These are phyloP conservation scores for Penicillium sumatraense DNA, from an alignment of 2,329 filamentous ascomycete genomes.

Conservation along the genomic window DNA sequence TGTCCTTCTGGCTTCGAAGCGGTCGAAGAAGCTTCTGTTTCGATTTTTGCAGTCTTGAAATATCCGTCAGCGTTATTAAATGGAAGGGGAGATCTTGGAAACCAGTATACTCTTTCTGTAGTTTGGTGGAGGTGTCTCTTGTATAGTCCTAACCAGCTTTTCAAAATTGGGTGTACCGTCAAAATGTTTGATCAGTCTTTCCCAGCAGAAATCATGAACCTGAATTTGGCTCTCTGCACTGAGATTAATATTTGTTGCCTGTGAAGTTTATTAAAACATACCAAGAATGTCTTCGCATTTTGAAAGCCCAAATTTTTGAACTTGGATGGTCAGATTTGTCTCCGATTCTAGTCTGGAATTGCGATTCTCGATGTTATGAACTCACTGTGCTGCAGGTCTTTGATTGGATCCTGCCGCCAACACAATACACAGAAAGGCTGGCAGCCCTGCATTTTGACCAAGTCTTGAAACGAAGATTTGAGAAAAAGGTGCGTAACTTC, in stretches of 20 bases:
- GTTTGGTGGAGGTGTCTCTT: not conserved
- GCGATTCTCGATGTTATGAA: not conserved
- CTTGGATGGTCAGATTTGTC: not conserved
- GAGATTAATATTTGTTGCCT: not conserved
- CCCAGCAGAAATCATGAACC: not conserved
- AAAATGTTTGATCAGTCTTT: not conserved
- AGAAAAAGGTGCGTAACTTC: not conserved
- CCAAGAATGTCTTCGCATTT: not conserved
- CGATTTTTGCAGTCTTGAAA: not conserved
- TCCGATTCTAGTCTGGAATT: slow-evolving; percentile 1
- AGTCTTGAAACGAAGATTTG: not conserved
- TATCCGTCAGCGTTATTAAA: not conserved
- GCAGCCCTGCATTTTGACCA: not conserved
- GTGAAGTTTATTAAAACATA: not conserved
- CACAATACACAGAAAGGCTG: not conserved
- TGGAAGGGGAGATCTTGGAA: not conserved
- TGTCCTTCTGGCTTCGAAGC: not conserved
- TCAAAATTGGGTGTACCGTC: not conserved
- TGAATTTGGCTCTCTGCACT: not conserved
- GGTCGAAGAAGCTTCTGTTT: not conserved
- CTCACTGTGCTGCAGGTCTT: not conserved
- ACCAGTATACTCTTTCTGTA: not conserved
- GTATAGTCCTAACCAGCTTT: not conserved
- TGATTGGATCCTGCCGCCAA: not conserved
- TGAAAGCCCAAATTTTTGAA: not conserved